Conservation (phyloP, 2,329 filamentous ascomycete species). For the Ceratocystis papillata region DNA sequence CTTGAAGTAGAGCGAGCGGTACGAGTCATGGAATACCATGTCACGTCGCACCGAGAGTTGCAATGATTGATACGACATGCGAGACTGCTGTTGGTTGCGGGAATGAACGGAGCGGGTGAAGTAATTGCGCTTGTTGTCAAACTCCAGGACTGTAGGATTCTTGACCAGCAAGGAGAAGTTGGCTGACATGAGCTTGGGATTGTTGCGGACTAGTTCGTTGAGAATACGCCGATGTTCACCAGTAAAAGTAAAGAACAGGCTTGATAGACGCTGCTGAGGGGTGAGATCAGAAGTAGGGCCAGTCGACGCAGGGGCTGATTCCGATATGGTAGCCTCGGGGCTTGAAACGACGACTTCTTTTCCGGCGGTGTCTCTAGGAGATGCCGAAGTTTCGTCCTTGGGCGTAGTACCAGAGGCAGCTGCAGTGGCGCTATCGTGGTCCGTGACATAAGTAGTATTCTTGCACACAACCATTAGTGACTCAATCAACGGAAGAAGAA, state of each 20-base stretch:
- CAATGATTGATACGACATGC: conserved; percentile 59
- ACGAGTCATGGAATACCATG: conserved; percentile 95
- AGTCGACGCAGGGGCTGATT: conserved; percentile 51
- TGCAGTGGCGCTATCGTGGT: conserved; percentile 27
- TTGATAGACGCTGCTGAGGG: conserved; percentile 69
- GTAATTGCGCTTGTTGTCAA: conserved; percentile 99
- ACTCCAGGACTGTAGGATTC: conserved; percentile 97
- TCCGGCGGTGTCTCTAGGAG: background rate
- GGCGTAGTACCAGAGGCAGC: background rate
- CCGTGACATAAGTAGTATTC: conserved; percentile 74
- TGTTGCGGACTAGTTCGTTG: conserved; percentile 93
- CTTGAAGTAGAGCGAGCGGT: conserved; percentile 98
- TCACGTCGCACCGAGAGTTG: conserved; percentile 86
- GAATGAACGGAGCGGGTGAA: conserved; percentile 87
- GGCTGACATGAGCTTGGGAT: conserved; percentile 96
- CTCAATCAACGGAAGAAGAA: conserved; percentile 86
- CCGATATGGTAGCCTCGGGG: conserved; percentile 32
- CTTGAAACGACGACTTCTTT: conserved; percentile 29
- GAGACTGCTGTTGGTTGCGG: conserved; percentile 53
- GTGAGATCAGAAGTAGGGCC: conserved; percentile 49
- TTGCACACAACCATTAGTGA: conserved; percentile 99
- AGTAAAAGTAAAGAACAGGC: conserved; percentile 91
- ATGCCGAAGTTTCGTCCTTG: background rate
- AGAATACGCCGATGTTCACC: conserved; percentile 96
- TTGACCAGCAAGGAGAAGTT: conserved; percentile 93